These are phyloP conservation scores for Iris pallida DNA, from an alignment of 116 monocot species.

Conservation along the genomic window DNA sequence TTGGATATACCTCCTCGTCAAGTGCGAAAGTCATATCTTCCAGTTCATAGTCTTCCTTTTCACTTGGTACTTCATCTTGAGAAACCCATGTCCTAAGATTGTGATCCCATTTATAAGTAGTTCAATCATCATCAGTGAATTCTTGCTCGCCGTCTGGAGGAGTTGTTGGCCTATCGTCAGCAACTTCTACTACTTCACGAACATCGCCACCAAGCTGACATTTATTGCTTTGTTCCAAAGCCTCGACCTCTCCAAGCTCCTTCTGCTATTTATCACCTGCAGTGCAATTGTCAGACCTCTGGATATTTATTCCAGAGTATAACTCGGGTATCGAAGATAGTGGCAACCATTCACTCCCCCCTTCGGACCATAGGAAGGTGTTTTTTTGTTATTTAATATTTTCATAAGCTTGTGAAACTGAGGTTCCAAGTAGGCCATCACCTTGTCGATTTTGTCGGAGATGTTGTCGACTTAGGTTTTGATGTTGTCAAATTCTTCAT, in stretches of 20 bases:
- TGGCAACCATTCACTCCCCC: constrained; percentile 83
- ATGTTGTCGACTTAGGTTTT: too few species aligned
- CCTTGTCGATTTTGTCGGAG: too few species aligned
- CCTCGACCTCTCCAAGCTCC: too few species aligned
- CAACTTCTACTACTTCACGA: too few species aligned
- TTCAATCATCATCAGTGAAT: constrained; percentile 98
- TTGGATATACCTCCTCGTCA: constrained; percentile 68
- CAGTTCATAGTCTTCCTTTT: constrained; percentile 35
- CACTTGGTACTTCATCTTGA: constrained; percentile 50
- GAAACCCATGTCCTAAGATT: constrained; percentile 82
- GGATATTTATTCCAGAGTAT: constrained; percentile 7
- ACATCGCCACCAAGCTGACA: neutral
- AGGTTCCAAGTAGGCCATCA: too few species aligned
- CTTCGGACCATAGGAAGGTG: constrained; percentile 84
- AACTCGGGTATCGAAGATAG: constrained; percentile 52
- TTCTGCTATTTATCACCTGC: constrained; percentile 54
- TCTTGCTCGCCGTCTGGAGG: constrained; percentile 95
- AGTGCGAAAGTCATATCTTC: too few species aligned
- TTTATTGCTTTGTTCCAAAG: constrained; percentile 20
- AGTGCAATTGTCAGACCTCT: constrained; percentile 20
- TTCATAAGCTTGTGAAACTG: too few species aligned
- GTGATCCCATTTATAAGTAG: constrained; percentile 87
- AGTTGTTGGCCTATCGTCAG: constrained; percentile 60
- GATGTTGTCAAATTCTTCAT: too few species aligned
- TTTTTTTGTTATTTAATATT: too few species aligned